Percentiles rank a stretch among this genome's conserved stretches.
These are phyloP conservation scores for Arthromyces matolae DNA, from an alignment of 768 basidiomycete species.

Conservation along the genomic window DNA sequence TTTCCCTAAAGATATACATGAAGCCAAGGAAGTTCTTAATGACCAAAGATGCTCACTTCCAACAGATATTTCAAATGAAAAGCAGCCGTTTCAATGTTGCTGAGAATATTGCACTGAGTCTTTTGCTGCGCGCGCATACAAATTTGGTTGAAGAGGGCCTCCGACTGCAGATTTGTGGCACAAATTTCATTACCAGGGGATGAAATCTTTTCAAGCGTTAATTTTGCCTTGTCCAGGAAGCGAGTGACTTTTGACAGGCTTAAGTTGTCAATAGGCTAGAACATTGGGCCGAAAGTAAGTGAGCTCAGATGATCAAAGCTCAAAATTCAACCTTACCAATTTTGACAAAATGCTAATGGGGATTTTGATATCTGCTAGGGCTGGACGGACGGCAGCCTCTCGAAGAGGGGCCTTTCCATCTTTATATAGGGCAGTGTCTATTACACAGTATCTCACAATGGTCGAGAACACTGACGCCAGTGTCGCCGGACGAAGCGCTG, in stretches of 20 bases:
- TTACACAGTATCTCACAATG: neutral
- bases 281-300: too few relatives aligned
- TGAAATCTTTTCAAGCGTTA: too few relatives aligned
- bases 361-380: neutral
- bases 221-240: too few relatives aligned
- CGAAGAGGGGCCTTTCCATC: neutral
- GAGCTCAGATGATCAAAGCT: too few relatives aligned
- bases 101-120: neutral
- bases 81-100: neutral
- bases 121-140: neutral
- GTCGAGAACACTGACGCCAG: neutral
- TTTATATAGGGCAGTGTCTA: constrained; percentile 1
- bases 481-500: too few relatives aligned
- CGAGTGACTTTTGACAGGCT: too few relatives aligned
- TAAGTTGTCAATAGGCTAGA: too few relatives aligned
- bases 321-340: too few relatives aligned
- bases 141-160: neutral
- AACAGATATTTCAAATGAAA: neutral
- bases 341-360: too few relatives aligned
- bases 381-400: neutral
- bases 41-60: neutral
- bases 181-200: too few relatives aligned
- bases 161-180: too few relatives aligned
- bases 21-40: neutral
- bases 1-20: neutral